Base-by-base conservation (phyloP, 2,329 filamentous ascomycete genomes). In the Neospermospora avenae region DNA sequence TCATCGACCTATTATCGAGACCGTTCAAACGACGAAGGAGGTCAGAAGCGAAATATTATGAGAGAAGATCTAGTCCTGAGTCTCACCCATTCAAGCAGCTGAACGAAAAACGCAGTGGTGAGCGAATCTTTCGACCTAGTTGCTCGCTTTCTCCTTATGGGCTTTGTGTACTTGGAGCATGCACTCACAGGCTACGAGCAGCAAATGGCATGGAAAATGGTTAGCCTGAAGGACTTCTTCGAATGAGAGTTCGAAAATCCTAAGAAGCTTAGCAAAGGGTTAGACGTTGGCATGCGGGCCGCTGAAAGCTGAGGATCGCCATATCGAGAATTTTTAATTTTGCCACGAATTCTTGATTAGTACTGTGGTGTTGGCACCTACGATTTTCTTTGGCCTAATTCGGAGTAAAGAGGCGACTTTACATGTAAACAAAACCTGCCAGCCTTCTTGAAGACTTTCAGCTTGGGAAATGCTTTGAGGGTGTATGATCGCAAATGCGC, bases 271-370 rank as follows among this genome's bases (percentile, higher is more conserved):
- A 51, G 20, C 3, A 57, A 65, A 4, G 55, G 72, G 0, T 42
- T 65, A 1, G 61, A 63, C n/a, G n/a, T n/a, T n/a, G n/a, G n/a
- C n/a, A 3, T 73, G 73, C 34, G 73, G 72, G 0, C 70, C 66
- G 7, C 64, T 78, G 3, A 66, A 65, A 24, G 63, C 70, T 10
- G 69, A 74, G 34, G 68, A 74, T 37, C 65, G 75, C 4, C 71
- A 69, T 18, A 69, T 76, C 10, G 70, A 74, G 11, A 67, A 67
- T 0, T 77, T 77, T 57, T 55, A 45, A 0, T 76, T 73, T 65
- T 81, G 78, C 77, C 72, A 73, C 20, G 77, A 81, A 0, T 77
- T 79, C 53, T 81, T 78, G 78, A 71, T 80, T 2, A 77, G 58
- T n/a, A 35, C 44, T 1, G 16, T 60, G 11, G 52, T 65, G 1